phyloP scores from a whole-genome alignment of 768 basidiomycete genomes.

The Pleurotus citrinopileatus region DNA sequence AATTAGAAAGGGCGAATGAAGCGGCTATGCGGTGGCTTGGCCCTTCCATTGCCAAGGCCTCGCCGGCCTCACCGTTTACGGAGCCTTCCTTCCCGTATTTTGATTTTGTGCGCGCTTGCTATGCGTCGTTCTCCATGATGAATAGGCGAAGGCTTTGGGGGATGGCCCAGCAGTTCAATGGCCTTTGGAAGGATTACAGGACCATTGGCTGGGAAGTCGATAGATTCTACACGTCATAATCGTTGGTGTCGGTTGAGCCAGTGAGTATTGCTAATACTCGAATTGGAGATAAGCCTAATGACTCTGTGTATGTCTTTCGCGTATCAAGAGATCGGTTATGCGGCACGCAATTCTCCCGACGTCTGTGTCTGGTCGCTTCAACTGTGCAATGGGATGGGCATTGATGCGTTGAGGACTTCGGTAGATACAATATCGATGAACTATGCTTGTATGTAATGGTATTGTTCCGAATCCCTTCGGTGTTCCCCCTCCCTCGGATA shows the following conservation, averaged over 20 bases:
- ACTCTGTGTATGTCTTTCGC: too few species aligned
- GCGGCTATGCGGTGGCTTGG: neutral
- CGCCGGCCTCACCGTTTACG: neutral
- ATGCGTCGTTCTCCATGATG: neutral
- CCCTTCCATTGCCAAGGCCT: neutral
- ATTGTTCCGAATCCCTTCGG: neutral
- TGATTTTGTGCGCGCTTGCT: neutral
- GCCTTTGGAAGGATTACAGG: neutral
- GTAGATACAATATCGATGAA: too few species aligned
- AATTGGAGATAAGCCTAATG: too few species aligned
- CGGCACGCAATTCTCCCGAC: too few species aligned
- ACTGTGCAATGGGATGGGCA: too few species aligned
- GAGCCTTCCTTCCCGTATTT: neutral
- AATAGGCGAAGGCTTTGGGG: neutral
- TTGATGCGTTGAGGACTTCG: too few species aligned
- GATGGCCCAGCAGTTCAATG: neutral
- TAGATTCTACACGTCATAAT: neutral
- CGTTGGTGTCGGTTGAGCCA: too few species aligned
- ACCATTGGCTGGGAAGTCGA: neutral
- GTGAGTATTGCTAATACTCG: too few species aligned
- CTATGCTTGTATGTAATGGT: neutral
- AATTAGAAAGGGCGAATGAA: neutral
- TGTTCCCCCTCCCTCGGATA: neutral
- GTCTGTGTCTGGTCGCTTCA: too few species aligned
- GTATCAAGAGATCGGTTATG: too few species aligned